phyloP scores from a whole-genome alignment of 2,329 filamentous ascomycete species.

The Colletotrichum brevisporum region DNA sequence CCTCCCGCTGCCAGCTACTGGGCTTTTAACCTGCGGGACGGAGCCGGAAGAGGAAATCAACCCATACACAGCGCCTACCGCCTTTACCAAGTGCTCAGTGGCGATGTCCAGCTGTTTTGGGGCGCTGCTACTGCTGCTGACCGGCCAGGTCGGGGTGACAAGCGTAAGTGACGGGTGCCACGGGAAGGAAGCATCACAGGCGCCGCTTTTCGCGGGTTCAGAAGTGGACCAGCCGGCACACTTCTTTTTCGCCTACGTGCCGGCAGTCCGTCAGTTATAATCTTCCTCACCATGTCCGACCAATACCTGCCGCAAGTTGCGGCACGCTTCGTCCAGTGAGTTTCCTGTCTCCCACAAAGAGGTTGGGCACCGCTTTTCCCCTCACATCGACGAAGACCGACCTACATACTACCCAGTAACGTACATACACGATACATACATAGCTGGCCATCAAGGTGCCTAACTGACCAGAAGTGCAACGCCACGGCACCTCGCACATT shows the following conservation, averaged over 20 bases:
- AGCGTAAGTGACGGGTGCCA: slow-evolving; percentile 4
- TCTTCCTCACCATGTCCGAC: background rate
- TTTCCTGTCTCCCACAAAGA: background rate
- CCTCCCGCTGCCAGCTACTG: slow-evolving; percentile 17
- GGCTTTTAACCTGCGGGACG: slow-evolving; percentile 19
- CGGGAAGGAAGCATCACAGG: slow-evolving; percentile 20
- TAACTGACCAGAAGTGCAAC: slow-evolving; percentile 8
- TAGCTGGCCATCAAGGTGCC: slow-evolving; percentile 33
- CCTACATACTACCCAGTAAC: background rate
- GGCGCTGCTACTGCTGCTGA: slow-evolving; percentile 24
- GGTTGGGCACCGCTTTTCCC: slow-evolving; percentile 1
- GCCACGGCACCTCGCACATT: background rate
- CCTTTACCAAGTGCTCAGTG: background rate
- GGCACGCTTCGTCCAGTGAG: background rate
- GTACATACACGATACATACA: background rate
- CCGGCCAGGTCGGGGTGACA: slow-evolving; percentile 10
- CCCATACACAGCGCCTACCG: no score
- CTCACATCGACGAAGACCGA: slow-evolving; percentile 16
- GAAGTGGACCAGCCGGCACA: background rate
- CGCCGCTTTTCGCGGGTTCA: background rate
- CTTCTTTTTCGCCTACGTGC: no score
- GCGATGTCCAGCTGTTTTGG: slow-evolving; percentile 16
- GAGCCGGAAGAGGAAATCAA: background rate
- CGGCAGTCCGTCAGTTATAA: no score
- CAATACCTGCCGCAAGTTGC: background rate